Conservation (phyloP, 164 flowering plant genomes). For the Stephania yunnanensis region DNA sequence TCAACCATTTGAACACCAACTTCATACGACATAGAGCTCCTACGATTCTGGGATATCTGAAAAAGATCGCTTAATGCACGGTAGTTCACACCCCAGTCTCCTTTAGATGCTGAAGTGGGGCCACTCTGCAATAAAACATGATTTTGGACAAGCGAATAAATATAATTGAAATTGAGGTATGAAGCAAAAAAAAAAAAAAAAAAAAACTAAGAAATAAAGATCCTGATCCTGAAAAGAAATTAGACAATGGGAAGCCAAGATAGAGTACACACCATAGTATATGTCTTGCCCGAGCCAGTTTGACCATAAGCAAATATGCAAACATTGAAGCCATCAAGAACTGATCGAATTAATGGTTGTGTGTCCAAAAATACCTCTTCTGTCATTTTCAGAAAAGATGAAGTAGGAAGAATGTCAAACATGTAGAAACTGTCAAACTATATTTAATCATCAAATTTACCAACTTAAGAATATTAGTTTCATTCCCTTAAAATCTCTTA, state of each 20-base stretch:
- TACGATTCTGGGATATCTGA: slow-evolving; percentile 57
- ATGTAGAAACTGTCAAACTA: not conserved
- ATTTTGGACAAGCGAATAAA: not conserved
- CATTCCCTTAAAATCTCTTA: no score
- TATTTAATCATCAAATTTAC: not conserved
- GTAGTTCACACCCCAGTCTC: slow-evolving; percentile 73
- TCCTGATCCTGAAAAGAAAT: not conserved
- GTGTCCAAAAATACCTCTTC: slow-evolving; percentile 92
- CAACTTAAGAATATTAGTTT: not conserved
- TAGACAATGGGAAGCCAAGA: not conserved
- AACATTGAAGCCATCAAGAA: slow-evolving; percentile 92
- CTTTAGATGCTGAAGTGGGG: slow-evolving; percentile 56
- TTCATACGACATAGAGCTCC: slow-evolving; percentile 48
- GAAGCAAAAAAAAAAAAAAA: not conserved
- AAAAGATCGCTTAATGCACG: slow-evolving; percentile 82
- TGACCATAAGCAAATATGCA: slow-evolving; percentile 99
- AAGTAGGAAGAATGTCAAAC: slow-evolving; percentile 4
- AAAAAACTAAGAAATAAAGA: not conserved
- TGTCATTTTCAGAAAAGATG: slow-evolving; percentile 23
- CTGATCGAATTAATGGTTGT: slow-evolving; percentile 79
- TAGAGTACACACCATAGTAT: slow-evolving; percentile 65
- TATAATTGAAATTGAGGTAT: not conserved
- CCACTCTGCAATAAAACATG: slow-evolving; percentile 48
- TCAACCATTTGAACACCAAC: slow-evolving; percentile 92
- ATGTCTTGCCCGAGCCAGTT: slow-evolving; percentile 96